phyloP scores from a whole-genome alignment of 768 basidiomycete species.

The Mycena olivaceomarginata region DNA sequence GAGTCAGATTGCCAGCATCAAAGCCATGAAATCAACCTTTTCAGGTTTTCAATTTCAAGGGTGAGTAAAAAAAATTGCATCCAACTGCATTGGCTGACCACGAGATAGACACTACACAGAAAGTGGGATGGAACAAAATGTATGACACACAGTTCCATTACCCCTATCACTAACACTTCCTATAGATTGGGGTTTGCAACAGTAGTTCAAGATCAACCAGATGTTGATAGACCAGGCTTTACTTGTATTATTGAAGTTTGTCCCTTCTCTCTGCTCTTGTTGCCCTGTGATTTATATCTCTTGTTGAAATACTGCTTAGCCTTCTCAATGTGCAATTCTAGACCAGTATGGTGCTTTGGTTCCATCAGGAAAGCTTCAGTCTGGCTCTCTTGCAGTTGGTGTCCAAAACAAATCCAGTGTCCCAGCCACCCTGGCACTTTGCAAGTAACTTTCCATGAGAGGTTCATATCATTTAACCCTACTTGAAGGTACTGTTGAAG shows the following conservation, averaged over 20 bases:
- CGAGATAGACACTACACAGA: background rate
- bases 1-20: background rate
- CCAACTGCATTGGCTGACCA: background rate
- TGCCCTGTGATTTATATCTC: background rate
- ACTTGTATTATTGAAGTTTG: background rate
- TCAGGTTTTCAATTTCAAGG: conserved; percentile 5
- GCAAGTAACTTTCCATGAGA: background rate
- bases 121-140: background rate
- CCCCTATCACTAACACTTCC: background rate
- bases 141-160: background rate
- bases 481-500: conserved; percentile 2
- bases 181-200: background rate
- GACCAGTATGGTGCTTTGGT: background rate
- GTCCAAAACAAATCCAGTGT: conserved; percentile 6
- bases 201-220: conserved; percentile 7
- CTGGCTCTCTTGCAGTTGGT: conserved; percentile 1
- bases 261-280: background rate
- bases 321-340: background rate
- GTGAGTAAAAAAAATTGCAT: background rate
- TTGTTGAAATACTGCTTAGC: background rate
- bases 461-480: background rate
- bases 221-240: background rate
- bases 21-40: background rate
- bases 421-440: conserved; percentile 4
- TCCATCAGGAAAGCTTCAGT: conserved; percentile 4